Evolutionary conservation across 2,329 filamentous ascomycete genomes (phyloP).

Genomic region (Coniochaeta sp.): DNA sequence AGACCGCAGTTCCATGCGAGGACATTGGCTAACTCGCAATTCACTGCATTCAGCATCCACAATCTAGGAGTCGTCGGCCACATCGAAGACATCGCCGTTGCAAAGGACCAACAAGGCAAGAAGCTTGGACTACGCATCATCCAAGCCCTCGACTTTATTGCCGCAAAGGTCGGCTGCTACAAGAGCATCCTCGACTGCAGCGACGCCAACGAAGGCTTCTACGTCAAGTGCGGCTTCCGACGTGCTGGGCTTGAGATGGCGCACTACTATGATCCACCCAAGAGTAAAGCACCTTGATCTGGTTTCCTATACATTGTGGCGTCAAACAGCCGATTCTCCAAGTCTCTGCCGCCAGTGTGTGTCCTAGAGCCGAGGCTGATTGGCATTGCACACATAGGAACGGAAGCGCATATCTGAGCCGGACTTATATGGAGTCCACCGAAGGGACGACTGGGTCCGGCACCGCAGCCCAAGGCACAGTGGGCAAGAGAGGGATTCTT

Average conservation of each 20-base stretch:
- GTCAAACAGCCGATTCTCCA: not conserved
- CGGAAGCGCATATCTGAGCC: constrained; percentile 9
- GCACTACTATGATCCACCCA: constrained; percentile 70
- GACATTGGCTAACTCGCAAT: not conserved
- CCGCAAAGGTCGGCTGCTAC: constrained; percentile 86
- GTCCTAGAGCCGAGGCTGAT: constrained; percentile 14
- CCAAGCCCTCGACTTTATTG: constrained; percentile 84
- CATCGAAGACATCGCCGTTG: constrained; percentile 95
- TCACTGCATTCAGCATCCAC: constrained; percentile 53
- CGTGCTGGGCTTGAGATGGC: constrained; percentile 93
- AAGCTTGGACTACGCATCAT: constrained; percentile 90
- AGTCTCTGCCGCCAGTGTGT: not conserved
- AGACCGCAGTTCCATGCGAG: not conserved
- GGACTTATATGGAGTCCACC: not conserved
- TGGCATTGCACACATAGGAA: constrained; percentile 16
- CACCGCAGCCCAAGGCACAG: not conserved
- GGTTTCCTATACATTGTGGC: not conserved
- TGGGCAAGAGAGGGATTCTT: not conserved
- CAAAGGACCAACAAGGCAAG: constrained; percentile 94
- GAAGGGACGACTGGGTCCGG: not conserved
- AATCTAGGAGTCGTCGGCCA: constrained; percentile 79
- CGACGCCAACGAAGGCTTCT: constrained; percentile 94
- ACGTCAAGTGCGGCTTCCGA: constrained; percentile 94
- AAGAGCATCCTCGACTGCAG: constrained; percentile 97
- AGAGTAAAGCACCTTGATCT: constrained; percentile 33